A percentile compares a stretch with the other conserved stretches of the same genome.
These are phyloP conservation scores for cucumber (Cucumis sativus) DNA, from an alignment of 306 rosid species.

Conservation along the genomic window DNA sequence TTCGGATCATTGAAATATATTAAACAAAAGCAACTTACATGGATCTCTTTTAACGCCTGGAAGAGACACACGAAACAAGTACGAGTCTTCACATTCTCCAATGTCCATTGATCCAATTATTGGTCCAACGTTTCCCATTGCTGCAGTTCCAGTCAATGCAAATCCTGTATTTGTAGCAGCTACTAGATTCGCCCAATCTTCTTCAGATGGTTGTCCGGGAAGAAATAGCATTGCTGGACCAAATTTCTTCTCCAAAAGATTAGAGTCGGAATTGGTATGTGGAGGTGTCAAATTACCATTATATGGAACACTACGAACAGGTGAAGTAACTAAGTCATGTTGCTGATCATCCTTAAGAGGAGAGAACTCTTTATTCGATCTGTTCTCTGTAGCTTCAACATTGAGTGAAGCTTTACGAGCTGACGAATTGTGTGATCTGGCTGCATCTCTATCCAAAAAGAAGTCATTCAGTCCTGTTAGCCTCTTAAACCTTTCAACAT, in stretches of 20 bases:
- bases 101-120: slow-evolving; percentile 55
- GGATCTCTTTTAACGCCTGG: slow-evolving; percentile 73
- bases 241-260: slow-evolving; percentile 15
- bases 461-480: slow-evolving; percentile 45
- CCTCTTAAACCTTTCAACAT: slow-evolving; percentile 57
- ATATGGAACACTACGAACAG: not conserved
- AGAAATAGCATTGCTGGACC: slow-evolving; percentile 47
- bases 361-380: not conserved
- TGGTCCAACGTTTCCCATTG: slow-evolving; percentile 49
- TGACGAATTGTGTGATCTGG: slow-evolving; percentile 12
- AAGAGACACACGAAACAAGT: slow-evolving; percentile 59
- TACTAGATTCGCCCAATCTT: slow-evolving; percentile 42
- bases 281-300: not conserved
- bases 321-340: not conserved
- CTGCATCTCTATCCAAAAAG: slow-evolving; percentile 29
- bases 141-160: slow-evolving; percentile 63
- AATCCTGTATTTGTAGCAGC: slow-evolving; percentile 43
- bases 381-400: not conserved
- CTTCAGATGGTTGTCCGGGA: slow-evolving; percentile 27
- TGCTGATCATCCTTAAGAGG: not conserved
- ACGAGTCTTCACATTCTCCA: slow-evolving; percentile 62
- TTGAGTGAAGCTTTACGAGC: not conserved
- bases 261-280: slow-evolving; percentile 4
- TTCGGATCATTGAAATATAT: not conserved
- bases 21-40: slow-evolving; percentile 31